Base-by-base conservation (phyloP, 2,329 filamentous ascomycete genomes). In the Fusarium pininemorale region DNA sequence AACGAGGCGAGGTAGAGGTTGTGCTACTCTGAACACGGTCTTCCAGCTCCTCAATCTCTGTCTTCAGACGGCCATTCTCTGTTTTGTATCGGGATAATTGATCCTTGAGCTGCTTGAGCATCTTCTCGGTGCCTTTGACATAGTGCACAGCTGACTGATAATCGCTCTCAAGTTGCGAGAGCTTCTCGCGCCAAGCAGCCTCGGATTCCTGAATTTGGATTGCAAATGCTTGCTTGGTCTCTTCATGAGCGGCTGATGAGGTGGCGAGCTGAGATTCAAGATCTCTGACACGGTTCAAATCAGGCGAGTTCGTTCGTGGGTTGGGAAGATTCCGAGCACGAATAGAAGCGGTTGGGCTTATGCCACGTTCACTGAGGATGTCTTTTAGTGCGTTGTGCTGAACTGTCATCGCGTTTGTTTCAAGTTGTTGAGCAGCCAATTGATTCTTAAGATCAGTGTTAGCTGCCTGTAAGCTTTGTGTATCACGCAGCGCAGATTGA, bases 111-210 rank as follows among this genome's bases (percentile, higher is more conserved):
- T 97, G 96, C 83, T 96, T 95, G 55, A 99, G 90, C 95, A 99
- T 98, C 88, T 98, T 98, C 84, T 99, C 96, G 4, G 96, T 98
- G 66, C 96, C 96, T 83, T 98, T 97, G 76, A 99, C 94, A 80
- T 99, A 99, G 83, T 98, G 96, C 56, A 98, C 95, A 22, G 96
- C 96, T 47, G 96, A 98, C 82, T 98, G 95, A 81, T 99, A 98
- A 82, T 99, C 96, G 80, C 95, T 97, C 83, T 98, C 95, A 38
- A 99, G 90, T 80, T 98, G 95, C 67, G 94, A 90, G 59, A 99
- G 88, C 82, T 98, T 98, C 81, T 98, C 95, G 71, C 95, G 93
- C 84, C 97, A 98, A 53, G 93, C 90, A 63, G 91, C 89, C 81
- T 97, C 96, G n/a, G 94, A 92, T 79, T 97, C 94, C 76, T 96